A percentile compares a stretch with the other conserved stretches of the same genome.
These are phyloP conservation scores for Flaveria robusta DNA, from an alignment of 129 eudicot genomes.

Conservation along the genomic window DNA sequence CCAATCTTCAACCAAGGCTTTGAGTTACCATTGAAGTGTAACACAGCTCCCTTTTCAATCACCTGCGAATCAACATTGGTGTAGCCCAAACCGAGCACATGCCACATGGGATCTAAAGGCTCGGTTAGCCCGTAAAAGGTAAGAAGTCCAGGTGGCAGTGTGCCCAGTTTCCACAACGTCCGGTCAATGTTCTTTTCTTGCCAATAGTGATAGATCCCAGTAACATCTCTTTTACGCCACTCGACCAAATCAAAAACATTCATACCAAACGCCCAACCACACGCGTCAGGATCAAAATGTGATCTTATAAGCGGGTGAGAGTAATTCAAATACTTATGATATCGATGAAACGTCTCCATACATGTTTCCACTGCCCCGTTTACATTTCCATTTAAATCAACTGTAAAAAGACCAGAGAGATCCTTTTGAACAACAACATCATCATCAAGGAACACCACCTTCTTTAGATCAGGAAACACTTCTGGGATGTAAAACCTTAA, in stretches of 20 bases:
- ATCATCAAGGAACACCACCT: constrained; percentile 65
- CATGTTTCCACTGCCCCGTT: constrained; percentile 83
- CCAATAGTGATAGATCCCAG: constrained; percentile 72
- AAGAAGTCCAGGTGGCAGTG: constrained; percentile 67
- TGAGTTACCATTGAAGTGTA: constrained; percentile 71
- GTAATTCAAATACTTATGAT: constrained; percentile 70
- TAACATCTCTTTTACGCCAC: constrained; percentile 65
- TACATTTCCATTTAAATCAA: constrained; percentile 58
- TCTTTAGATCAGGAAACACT: constrained; percentile 54
- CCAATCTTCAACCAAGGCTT: constrained; percentile 83
- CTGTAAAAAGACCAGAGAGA: constrained; percentile 49
- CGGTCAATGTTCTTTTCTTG: constrained; percentile 75
- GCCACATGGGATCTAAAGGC: constrained; percentile 60
- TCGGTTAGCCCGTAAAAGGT: constrained; percentile 73
- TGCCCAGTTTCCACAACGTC: constrained; percentile 73
- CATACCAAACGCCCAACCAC: constrained; percentile 85
- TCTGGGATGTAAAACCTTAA: constrained; percentile 71
- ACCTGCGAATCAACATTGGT: constrained; percentile 60
- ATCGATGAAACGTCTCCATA: constrained; percentile 75
- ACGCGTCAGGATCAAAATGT: constrained; percentile 74
- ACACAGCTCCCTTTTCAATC: constrained; percentile 65
- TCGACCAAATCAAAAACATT: constrained; percentile 69
- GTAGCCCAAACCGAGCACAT: constrained; percentile 68
- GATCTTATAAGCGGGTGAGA: constrained; percentile 71
- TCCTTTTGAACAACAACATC: constrained; percentile 72